Conservation (phyloP, 2,329 filamentous ascomycete genomes). For the Trichoderma endophyticum region DNA sequence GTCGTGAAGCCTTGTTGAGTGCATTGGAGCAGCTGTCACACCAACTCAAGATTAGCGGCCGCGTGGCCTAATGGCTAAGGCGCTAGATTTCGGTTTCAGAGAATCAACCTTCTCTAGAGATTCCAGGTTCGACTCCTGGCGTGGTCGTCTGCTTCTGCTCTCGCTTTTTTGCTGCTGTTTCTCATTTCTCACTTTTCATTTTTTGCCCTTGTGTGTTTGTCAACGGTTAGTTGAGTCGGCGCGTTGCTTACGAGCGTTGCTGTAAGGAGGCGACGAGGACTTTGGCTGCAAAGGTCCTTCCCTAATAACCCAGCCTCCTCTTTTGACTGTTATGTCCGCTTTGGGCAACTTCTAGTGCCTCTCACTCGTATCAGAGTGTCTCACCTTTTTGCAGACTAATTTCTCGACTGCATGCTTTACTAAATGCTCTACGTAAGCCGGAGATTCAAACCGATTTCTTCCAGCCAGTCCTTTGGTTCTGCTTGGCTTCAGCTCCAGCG, state of each 20-base stretch:
- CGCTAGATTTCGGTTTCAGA: conserved; percentile 34
- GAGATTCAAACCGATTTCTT: background rate
- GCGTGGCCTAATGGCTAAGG: conserved; percentile 38
- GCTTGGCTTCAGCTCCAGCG: background rate
- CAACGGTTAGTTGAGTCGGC: background rate
- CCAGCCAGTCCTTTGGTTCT: background rate
- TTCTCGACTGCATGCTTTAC: conserved; percentile 2
- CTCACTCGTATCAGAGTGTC: conserved; percentile 9
- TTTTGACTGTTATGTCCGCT: conserved; percentile 12
- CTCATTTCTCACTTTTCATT: background rate
- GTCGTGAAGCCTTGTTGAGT: conserved; percentile 10
- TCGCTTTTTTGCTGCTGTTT: background rate
- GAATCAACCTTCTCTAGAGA: conserved; percentile 30
- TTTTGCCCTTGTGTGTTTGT: background rate
- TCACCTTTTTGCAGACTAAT: conserved; percentile 13
- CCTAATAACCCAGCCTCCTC: conserved; percentile 5
- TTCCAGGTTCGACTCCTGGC: conserved; percentile 38
- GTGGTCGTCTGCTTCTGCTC: conserved; percentile 27
- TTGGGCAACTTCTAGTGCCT: conserved; percentile 3
- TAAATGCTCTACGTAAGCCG: background rate
- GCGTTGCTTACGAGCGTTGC: background rate
- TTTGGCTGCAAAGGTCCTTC: background rate
- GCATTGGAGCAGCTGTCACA: background rate
- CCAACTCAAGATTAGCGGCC: conserved; percentile 24
- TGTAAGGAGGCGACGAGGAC: background rate